Percentiles rank a stretch among this genome's conserved stretches.
These are phyloP conservation scores for Neurospora africana DNA, from an alignment of 495 filamentous ascomycete species.

Conservation along the genomic window DNA sequence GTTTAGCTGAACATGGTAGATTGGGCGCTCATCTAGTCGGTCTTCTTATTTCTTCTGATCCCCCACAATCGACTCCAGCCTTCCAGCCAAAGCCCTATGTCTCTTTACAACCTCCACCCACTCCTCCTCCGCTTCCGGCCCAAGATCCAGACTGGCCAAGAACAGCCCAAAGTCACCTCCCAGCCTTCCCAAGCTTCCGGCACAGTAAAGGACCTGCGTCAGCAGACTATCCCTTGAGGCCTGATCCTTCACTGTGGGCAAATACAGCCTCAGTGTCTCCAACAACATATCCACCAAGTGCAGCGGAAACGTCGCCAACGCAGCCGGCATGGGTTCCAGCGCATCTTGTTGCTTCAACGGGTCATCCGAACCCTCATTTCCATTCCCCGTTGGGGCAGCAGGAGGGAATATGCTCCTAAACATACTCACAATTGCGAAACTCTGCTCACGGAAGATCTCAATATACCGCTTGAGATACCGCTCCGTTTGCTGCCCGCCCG, in stretches of 20 bases:
- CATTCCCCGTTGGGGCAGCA: constrained; percentile 8
- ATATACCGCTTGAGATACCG: constrained; percentile 90
- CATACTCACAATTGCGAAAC: constrained; percentile 87
- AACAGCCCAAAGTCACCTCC: constrained; percentile 91
- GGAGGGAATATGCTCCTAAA: constrained; percentile 80
- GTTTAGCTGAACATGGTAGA: neutral
- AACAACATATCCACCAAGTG: constrained; percentile 76
- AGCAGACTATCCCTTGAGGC: constrained; percentile 73
- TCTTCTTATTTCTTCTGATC: constrained; percentile 22
- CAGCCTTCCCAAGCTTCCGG: constrained; percentile 80
- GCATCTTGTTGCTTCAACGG: constrained; percentile 34
- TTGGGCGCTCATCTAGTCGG: neutral
- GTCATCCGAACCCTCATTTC: neutral
- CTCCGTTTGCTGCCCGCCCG: constrained; percentile 83
- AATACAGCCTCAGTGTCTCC: constrained; percentile 65
- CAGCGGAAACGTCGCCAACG: constrained; percentile 74
- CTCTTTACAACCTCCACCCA: constrained; percentile 92
- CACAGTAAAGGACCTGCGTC: constrained; percentile 92
- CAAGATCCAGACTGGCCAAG: constrained; percentile 52
- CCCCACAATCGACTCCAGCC: constrained; percentile 72
- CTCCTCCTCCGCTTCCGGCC: constrained; percentile 50
- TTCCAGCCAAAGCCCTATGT: constrained; percentile 75
- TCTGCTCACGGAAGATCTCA: constrained; percentile 97
- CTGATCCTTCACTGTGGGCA: constrained; percentile 74
- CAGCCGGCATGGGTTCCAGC: constrained; percentile 59